phyloP scores from a whole-genome alignment of 305 asterid species.

The Fraxinus floribunda region DNA sequence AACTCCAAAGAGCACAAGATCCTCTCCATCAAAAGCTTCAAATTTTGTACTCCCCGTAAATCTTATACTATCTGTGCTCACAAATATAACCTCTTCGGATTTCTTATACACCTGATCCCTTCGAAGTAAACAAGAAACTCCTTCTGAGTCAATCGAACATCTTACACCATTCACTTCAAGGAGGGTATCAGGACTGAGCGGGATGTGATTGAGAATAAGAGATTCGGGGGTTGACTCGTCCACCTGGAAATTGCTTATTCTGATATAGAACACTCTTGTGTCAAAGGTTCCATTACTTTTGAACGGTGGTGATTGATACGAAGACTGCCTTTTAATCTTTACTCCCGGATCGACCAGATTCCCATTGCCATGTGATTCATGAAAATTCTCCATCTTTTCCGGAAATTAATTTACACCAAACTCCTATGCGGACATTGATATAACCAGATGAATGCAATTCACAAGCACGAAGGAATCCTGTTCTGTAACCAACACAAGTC shows the following conservation, averaged over 20 bases:
- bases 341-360: constrained; percentile 33
- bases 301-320: too few species aligned
- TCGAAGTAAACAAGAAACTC: constrained; percentile 38
- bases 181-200: constrained; percentile 40
- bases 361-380: constrained; percentile 31
- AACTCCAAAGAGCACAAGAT: constrained; percentile 40
- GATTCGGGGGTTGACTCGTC: constrained; percentile 39
- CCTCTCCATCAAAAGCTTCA: constrained; percentile 39
- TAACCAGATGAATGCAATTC: constrained; percentile 5
- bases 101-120: constrained; percentile 41
- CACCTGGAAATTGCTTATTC: constrained; percentile 39
- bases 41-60: constrained; percentile 41
- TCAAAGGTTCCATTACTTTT: too few species aligned
- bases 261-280: constrained; percentile 44
- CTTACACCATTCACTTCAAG: constrained; percentile 49
- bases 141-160: constrained; percentile 41
- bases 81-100: constrained; percentile 52
- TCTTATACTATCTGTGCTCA: constrained; percentile 47
- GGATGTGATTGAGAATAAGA: constrained; percentile 44
- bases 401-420: constrained; percentile 23
- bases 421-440: constrained; percentile 25
- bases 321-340: constrained; percentile 39
- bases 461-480: constrained; percentile 15
- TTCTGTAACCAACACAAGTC: background rate
- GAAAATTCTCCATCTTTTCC: constrained; percentile 31